Percentiles rank a stretch among this genome's conserved stretches.
These are phyloP conservation scores for Apiospora aurea DNA, from an alignment of 2,329 filamentous ascomycete species.

Conservation along the genomic window DNA sequence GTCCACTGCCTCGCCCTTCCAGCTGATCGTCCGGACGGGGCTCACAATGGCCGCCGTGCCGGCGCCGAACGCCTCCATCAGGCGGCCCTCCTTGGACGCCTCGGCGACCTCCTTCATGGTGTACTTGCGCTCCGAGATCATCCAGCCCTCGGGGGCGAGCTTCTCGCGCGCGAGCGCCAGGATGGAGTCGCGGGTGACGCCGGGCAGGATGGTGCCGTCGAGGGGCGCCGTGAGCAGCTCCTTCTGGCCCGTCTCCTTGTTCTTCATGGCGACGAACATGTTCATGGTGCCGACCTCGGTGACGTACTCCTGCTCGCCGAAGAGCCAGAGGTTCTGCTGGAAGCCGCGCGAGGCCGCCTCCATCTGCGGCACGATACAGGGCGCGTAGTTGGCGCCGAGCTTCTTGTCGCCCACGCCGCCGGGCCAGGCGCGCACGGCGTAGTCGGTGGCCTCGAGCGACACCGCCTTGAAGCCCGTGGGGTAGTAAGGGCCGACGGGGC, in stretches of 20 bases:
- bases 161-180: constrained; percentile 85
- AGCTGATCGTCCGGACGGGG: constrained; percentile 88
- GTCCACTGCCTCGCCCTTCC: constrained; percentile 80
- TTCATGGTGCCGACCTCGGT: constrained; percentile 99
- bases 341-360: constrained; percentile 90
- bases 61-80: constrained; percentile 92
- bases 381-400: constrained; percentile 98
- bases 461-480: constrained; percentile 98
- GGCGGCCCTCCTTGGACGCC: constrained; percentile 81
- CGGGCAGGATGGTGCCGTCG: constrained; percentile 95
- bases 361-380: constrained; percentile 95
- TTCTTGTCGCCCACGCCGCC: constrained; percentile 98
- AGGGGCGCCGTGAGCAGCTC: constrained; percentile 95
- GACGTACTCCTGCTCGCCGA: constrained; percentile 92
- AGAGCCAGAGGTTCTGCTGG: constrained; percentile 98
- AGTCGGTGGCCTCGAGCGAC: constrained; percentile 93
- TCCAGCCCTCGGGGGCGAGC: constrained; percentile 86
- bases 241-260: constrained; percentile 87
- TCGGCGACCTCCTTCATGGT: constrained; percentile 87
- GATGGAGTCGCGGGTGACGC: constrained; percentile 91
- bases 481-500: constrained; percentile 96
- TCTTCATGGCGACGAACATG: constrained; percentile 85
- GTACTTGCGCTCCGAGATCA: constrained; percentile 86
- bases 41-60: constrained; percentile 95
- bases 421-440: constrained; percentile 96